A percentile compares a stretch with the other conserved stretches of the same genome.
These are phyloP conservation scores for Dysphania ambrosioides DNA, from an alignment of 148 eudicot genomes.

Conservation along the genomic window DNA sequence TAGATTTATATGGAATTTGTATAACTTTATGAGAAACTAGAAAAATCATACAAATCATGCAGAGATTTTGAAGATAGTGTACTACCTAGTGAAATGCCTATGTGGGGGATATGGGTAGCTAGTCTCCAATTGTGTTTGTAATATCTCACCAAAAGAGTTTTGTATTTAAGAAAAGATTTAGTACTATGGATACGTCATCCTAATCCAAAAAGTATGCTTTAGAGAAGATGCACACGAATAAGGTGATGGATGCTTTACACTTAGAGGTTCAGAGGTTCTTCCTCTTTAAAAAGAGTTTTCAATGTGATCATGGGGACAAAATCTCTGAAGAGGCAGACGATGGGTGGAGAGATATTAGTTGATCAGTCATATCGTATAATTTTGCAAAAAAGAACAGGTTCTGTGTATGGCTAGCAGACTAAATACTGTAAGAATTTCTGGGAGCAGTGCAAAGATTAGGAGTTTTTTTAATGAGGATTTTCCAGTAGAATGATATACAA, in stretches of 20 bases:
- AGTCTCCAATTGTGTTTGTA: background rate
- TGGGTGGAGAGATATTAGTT: background rate
- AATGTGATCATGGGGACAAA: background rate
- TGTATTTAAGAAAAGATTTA: background rate
- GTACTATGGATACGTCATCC: background rate
- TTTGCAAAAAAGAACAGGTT: background rate
- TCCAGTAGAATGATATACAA: background rate
- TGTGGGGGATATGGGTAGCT: background rate
- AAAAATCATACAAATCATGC: background rate
- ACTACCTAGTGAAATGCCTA: background rate
- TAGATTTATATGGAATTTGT: background rate
- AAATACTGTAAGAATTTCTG: no score
- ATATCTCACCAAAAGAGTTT: background rate
- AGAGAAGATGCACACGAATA: background rate
- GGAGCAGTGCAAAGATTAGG: no score
- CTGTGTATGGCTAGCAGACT: no score
- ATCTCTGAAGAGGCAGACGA: background rate
- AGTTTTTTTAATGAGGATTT: background rate
- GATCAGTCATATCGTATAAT: background rate
- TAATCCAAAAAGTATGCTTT: background rate
- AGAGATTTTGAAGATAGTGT: background rate
- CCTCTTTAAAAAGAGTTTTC: background rate
- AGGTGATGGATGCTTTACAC: background rate
- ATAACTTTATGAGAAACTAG: background rate
- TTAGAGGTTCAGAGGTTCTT: background rate